These are phyloP conservation scores for Fusarium austroafricanum DNA, from an alignment of 2,329 filamentous ascomycete species.

Conservation along the genomic window DNA sequence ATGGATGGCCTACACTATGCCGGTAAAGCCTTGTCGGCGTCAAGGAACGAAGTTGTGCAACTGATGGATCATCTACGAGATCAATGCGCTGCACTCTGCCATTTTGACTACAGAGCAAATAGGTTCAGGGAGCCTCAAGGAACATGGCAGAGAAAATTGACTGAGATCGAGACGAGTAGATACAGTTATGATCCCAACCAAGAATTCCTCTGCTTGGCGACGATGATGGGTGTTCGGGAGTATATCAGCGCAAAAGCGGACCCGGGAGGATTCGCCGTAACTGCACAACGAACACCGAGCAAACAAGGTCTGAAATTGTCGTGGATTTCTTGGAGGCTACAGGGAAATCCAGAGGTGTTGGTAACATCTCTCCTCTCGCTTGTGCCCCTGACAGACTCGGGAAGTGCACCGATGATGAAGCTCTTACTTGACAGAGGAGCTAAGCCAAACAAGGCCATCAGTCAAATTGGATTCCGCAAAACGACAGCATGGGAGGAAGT, in stretches of 20 bases:
- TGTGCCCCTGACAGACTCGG: rapidly evolving
- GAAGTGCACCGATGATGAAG: not conserved
- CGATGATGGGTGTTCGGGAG: not conserved
- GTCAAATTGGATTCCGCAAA: rapidly evolving
- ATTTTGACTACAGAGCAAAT: rapidly evolving
- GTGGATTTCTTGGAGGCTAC: not conserved
- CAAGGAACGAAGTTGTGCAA: not conserved
- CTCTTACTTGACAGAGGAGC: not conserved
- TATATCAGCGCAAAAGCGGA: not conserved
- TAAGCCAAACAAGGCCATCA: not conserved
- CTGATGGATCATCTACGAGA: constrained; percentile 6
- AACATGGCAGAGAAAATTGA: not conserved
- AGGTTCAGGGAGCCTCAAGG: rapidly evolving
- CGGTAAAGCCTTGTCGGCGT: rapidly evolving
- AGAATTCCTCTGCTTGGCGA: not conserved
- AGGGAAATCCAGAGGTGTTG: not conserved
- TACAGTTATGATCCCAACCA: not conserved
- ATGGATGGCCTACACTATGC: not conserved
- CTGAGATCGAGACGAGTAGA: rapidly evolving
- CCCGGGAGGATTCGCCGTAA: not conserved
- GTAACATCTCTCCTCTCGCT: not conserved
- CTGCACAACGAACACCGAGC: too few relatives aligned
- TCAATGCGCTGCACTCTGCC: not conserved
- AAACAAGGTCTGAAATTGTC: not conserved
- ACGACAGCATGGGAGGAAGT: constrained; percentile 10